Evolutionary conservation across 2,329 filamentous ascomycete genomes (phyloP), one percentile per base, ranked within the genome.

Genomic region (Botryotinia calthae): DNA sequence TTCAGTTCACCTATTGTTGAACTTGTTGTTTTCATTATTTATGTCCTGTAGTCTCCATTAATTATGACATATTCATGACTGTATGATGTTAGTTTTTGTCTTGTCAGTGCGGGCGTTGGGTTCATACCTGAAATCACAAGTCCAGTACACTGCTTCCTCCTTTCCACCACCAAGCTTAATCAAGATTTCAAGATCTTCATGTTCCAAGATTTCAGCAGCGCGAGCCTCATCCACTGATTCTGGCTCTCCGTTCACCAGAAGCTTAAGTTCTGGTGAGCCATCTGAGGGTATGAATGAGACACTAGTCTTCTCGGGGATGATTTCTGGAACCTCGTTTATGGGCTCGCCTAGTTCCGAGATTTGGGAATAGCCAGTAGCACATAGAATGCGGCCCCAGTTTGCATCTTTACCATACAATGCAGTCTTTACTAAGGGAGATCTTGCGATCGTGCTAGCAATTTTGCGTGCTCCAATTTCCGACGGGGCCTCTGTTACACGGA

Each of bases 381-480:
- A 98, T 42, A 98, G 87, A 75, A 99, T 97, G 71, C 96, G 94
- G 48, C 96, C 96, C 96, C 96, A 99, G 85, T 99, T 99, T 28
- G 96, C 96, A 81, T 99, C 96, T 82, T 94, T 94, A 76, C 96
- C 96, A 82, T 99, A 99, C 58, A 99, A 86, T 0, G 96, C 96
- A 0, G 96, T 99, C 86, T 99, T 99, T 78, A 99, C 96, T 20
- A 99, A 89, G 14, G 96, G 94, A 0, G 94, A 97, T 68, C 91
- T 90, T 25, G 96, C 95, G 81, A 99, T 98, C 64, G 93, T 91
- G 75, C 91, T 92, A 18, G 95, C 96, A 74, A 98, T 91, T 80
- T 90, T 88, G 72, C 93, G 90, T 2, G 94, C 95, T 64, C 90
- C 91, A 65, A 86, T 84, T 79, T 93, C 90, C 64, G 88, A 87